Evolutionary conservation across 345 rosid species (phyloP).

Genomic region (Populus nigra): DNA sequence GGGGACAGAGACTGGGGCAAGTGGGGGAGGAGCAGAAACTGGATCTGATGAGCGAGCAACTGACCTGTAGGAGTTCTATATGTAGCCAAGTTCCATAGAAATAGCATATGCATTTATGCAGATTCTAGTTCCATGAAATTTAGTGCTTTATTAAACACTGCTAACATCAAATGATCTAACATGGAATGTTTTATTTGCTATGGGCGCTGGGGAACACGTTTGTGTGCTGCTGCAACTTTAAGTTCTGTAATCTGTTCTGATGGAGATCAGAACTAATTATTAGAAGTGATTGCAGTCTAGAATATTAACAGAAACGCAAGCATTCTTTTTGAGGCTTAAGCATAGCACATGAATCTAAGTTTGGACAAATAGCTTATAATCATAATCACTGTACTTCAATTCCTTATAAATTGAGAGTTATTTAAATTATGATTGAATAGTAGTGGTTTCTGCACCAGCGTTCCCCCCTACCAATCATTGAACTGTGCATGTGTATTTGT

Average conservation of each 20-base stretch:
- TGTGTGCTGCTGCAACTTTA: neutral
- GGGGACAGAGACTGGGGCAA: no score
- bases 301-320: neutral
- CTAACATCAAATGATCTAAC: no score
- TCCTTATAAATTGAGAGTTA: neutral
- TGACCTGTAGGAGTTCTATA: neutral
- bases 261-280: neutral
- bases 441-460: neutral
- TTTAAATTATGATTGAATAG: neutral
- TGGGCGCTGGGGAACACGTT: neutral
- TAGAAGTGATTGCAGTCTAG: neutral
- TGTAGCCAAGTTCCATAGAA: neutral
- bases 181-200: neutral
- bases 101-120: neutral
- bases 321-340: neutral
- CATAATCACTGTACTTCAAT: neutral
- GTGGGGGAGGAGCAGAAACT: no score
- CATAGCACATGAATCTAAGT: neutral
- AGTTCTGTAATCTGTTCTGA: neutral
- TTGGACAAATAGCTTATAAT: neutral
- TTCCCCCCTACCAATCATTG: no score
- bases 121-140: neutral
- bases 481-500: neutral
- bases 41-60: no score
- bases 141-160: neutral